A percentile compares a stretch with the other conserved stretches of the same genome.
phyloP scores from a whole-genome alignment of 495 filamentous ascomycete genomes.

The Trichoderma reesei region DNA sequence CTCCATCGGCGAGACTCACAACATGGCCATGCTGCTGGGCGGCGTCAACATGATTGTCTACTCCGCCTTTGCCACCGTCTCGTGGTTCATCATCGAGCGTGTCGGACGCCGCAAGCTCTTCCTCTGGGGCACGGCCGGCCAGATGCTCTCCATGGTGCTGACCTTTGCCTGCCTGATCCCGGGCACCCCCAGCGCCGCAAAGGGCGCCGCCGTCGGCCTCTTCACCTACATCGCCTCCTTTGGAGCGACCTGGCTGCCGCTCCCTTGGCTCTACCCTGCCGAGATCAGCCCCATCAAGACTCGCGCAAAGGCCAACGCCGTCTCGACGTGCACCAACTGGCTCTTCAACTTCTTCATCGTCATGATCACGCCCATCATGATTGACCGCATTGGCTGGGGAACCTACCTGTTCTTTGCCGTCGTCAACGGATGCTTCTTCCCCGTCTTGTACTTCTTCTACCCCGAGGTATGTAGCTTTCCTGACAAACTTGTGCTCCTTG shows the following conservation, averaged over 20 bases:
- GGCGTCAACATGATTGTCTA: conserved; percentile 78
- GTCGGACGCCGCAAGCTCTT: conserved; percentile 65
- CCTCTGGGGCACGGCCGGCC: conserved; percentile 58
- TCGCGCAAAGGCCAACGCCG: conserved; percentile 63
- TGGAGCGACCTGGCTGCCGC: conserved; percentile 64
- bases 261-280: conserved; percentile 55
- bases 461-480: conserved; percentile 37
- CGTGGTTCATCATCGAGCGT: conserved; percentile 73
- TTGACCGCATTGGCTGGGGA: conserved; percentile 57
- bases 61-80: conserved; percentile 62
- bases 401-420: conserved; percentile 73
- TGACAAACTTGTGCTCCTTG: neutral
- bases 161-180: conserved; percentile 65
- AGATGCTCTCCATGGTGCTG: conserved; percentile 63
- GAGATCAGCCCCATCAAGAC: conserved; percentile 71
- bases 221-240: conserved; percentile 75
- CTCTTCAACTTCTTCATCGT: conserved; percentile 74
- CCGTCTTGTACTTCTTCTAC: conserved; percentile 68
- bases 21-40: conserved; percentile 59
- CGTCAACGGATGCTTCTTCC: conserved; percentile 61
- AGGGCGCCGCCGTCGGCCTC: conserved; percentile 65
- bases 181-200: conserved; percentile 39
- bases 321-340: conserved; percentile 71
- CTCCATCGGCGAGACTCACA: conserved; percentile 46
- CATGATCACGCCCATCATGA: conserved; percentile 71